These are phyloP conservation scores for Euclidium syriacum DNA, from an alignment of 345 rosid genomes.

Conservation along the genomic window DNA sequence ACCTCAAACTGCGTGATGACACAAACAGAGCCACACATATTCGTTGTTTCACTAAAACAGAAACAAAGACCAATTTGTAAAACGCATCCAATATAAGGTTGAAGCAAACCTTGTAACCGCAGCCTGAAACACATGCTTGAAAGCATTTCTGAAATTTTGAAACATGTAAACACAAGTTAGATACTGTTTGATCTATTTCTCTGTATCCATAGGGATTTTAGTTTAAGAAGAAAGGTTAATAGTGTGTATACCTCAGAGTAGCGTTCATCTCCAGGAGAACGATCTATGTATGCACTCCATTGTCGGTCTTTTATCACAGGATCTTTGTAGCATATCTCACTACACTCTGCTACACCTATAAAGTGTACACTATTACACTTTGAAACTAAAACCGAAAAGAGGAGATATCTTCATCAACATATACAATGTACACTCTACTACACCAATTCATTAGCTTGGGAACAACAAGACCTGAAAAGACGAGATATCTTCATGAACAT, in stretches of 20 bases:
- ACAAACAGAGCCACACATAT: not conserved
- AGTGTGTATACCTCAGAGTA: slow-evolving; percentile 61
- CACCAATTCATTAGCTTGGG: no score
- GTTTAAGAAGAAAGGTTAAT: not conserved
- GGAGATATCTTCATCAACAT: slow-evolving; percentile 12
- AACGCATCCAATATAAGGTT: not conserved
- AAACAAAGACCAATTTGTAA: slow-evolving; percentile 8
- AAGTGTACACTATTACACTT: slow-evolving; percentile 23
- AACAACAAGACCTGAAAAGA: no score
- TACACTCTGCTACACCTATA: slow-evolving; percentile 70
- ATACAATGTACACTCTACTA: no score
- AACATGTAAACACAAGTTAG: not conserved
- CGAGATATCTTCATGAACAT: no score
- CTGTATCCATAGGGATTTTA: not conserved
- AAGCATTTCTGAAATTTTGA: slow-evolving; percentile 67
- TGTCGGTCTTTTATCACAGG: slow-evolving; percentile 86
- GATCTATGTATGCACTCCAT: slow-evolving; percentile 93
- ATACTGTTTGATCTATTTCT: not conserved
- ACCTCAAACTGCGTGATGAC: slow-evolving; percentile 53
- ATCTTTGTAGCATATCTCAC: slow-evolving; percentile 91
- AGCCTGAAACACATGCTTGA: slow-evolving; percentile 84
- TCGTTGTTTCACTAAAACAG: not conserved
- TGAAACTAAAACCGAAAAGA: slow-evolving; percentile 3
- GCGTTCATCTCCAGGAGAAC: slow-evolving; percentile 80
- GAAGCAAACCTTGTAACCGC: slow-evolving; percentile 70